Percentiles rank a stretch among this genome's conserved stretches.
Conservation (phyloP, 1,139 yeast genomes). For the Candida freyschussii region DNA sequence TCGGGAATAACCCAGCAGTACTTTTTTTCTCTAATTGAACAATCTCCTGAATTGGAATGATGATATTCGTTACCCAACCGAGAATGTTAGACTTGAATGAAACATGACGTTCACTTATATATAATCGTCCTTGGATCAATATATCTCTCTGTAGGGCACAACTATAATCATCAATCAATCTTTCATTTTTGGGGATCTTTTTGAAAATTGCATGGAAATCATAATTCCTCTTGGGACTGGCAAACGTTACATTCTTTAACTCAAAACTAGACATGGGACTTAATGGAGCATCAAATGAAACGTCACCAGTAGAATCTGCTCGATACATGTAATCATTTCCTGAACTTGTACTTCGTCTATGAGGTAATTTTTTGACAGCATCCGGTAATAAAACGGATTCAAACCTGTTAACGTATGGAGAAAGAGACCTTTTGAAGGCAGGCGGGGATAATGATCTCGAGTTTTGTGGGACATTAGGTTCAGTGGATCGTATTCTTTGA, state of each 20-base stretch:
- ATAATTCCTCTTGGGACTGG: slow-evolving; percentile 44
- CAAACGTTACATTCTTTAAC: slow-evolving; percentile 28
- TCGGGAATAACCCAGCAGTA: slow-evolving; percentile 71
- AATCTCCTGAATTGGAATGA: slow-evolving; percentile 66
- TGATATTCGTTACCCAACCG: slow-evolving; percentile 66
- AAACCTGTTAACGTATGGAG: slow-evolving; percentile 11
- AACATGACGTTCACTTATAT: slow-evolving; percentile 52
- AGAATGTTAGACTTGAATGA: slow-evolving; percentile 70
- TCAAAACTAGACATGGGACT: slow-evolving; percentile 12
- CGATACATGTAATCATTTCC: slow-evolving; percentile 3
- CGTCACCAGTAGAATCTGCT: slow-evolving; percentile 6
- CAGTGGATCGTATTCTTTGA: no score
- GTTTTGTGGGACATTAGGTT: no score
- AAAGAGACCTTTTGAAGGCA: slow-evolving; percentile 12
- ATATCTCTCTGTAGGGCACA: slow-evolving; percentile 74
- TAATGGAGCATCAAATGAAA: slow-evolving; percentile 6
- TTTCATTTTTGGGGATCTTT: slow-evolving; percentile 48
- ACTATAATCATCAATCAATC: slow-evolving; percentile 57
- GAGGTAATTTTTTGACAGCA: background rate
- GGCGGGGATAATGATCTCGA: slow-evolving; percentile 7
- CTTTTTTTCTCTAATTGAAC: slow-evolving; percentile 67
- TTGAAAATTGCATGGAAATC: slow-evolving; percentile 64
- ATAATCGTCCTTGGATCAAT: slow-evolving; percentile 66
- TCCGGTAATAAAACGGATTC: slow-evolving; percentile 1
- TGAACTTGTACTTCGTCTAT: slow-evolving; percentile 12